These are phyloP conservation scores for Cryomyces minteri DNA, from an alignment of 495 filamentous ascomycete genomes.

Conservation along the genomic window DNA sequence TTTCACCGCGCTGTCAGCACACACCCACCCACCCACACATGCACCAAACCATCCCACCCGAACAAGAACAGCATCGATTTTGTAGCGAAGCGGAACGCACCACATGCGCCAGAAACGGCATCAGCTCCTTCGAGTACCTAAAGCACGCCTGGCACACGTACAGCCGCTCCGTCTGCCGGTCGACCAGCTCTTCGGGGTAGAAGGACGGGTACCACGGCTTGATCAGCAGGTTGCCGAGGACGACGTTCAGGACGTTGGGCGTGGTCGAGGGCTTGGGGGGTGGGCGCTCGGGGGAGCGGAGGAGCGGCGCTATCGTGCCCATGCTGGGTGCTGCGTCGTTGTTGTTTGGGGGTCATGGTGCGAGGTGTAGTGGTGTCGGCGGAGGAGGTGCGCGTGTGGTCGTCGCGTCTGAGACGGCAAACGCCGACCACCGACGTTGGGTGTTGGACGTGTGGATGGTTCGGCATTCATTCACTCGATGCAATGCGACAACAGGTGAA, in stretches of 20 bases:
- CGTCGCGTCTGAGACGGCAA: too few relatives aligned
- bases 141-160: constrained; percentile 91
- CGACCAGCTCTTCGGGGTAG: constrained; percentile 25
- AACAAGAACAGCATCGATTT: constrained; percentile 12
- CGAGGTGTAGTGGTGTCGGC: too few relatives aligned
- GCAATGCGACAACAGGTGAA: too few relatives aligned
- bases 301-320: too few relatives aligned
- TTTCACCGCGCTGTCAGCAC: constrained; percentile 2
- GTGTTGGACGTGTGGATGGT: background rate
- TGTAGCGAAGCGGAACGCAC: constrained; percentile 9
- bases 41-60: constrained; percentile 1
- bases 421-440: too few relatives aligned
- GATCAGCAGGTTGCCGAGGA: constrained; percentile 24
- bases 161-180: constrained; percentile 31
- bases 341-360: too few relatives aligned
- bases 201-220: constrained; percentile 28
- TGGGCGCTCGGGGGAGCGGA: background rate
- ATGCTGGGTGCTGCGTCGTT: too few relatives aligned
- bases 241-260: constrained; percentile 25
- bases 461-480: background rate
- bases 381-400: too few relatives aligned
- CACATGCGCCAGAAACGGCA: constrained; percentile 35
- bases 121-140: constrained; percentile 64
- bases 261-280: constrained; percentile 3
- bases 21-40: too few relatives aligned